phyloP scores from a whole-genome alignment of 805 yeast species.

The Metschnikowia aberdeeniae region DNA sequence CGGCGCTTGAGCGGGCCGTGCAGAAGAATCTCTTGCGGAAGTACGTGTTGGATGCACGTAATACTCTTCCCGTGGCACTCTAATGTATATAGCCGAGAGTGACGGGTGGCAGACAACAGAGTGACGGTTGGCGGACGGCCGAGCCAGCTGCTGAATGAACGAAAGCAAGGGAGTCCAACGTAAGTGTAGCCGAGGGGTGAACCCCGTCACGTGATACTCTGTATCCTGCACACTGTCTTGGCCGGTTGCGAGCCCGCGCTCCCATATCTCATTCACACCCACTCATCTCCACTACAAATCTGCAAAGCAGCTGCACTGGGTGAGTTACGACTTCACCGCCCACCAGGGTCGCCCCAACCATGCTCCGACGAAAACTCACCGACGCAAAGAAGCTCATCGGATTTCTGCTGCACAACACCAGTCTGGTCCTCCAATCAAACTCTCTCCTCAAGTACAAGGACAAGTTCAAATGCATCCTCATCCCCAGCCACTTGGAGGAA shows the following conservation, averaged over 20 bases:
- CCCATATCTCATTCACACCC: too few species aligned
- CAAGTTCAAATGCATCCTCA: conserved; percentile 15
- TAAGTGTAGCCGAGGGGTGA: too few species aligned
- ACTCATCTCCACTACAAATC: too few species aligned
- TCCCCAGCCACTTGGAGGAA: conserved; percentile 6
- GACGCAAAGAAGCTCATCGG: conserved; percentile 9
- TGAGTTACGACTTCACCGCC: too few species aligned
- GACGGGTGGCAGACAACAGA: neutral
- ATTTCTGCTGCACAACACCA: conserved; percentile 6
- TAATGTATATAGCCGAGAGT: conserved; percentile 5
- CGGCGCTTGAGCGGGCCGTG: conserved; percentile 20
- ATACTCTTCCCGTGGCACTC: conserved; percentile 10
- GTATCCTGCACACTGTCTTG: too few species aligned
- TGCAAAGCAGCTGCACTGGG: too few species aligned
- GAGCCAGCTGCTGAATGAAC: too few species aligned
- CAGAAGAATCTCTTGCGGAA: conserved; percentile 72
- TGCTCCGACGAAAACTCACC: conserved; percentile 8
- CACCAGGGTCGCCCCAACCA: too few species aligned
- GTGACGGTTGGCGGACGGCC: too few species aligned
- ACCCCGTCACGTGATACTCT: too few species aligned
- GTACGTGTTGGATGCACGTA: conserved; percentile 41
- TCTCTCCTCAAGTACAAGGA: conserved; percentile 12
- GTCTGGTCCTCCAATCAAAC: conserved; percentile 5
- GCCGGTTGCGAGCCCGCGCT: too few species aligned
- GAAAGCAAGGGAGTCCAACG: too few species aligned